phyloP scores from a whole-genome alignment of 768 basidiomycete species.

The Tricholoma flavovirens region DNA sequence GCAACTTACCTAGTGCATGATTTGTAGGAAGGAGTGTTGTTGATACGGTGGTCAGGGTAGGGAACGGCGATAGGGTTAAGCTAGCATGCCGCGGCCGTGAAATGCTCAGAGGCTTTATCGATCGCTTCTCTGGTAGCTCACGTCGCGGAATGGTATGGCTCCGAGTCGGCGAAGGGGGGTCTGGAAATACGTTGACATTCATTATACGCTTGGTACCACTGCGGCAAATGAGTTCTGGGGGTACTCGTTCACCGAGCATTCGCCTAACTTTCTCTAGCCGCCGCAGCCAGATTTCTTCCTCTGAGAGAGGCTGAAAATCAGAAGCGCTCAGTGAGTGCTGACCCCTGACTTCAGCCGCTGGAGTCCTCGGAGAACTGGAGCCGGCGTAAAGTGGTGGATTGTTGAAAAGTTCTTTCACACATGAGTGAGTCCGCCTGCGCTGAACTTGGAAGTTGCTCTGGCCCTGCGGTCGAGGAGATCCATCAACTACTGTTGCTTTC shows the following conservation, averaged over 20 bases:
- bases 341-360: not conserved
- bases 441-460: conserved; percentile 7
- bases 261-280: conserved; percentile 16
- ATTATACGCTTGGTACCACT: conserved; percentile 4
- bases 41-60: conserved; percentile 8
- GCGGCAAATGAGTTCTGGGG: conserved; percentile 14
- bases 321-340: conserved; percentile 6
- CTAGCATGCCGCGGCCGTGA: conserved; percentile 9
- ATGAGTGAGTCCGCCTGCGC: not conserved
- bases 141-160: not conserved
- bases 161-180: conserved; percentile 5
- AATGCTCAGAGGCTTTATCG: not conserved
- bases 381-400: conserved; percentile 9
- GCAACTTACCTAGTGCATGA: conserved; percentile 11
- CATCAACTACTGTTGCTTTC: not conserved
- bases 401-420: conserved; percentile 8
- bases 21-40: conserved; percentile 4
- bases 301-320: conserved; percentile 6
- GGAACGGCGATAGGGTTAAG: conserved; percentile 8
- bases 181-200: conserved; percentile 9
- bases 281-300: conserved; percentile 12
- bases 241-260: conserved; percentile 16
- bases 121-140: not conserved
- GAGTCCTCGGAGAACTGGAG: not conserved
- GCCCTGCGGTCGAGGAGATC: conserved; percentile 9